Percentiles rank a stretch among this genome's conserved stretches.
phyloP scores from a whole-genome alignment of 1,284 basidiomycete genomes.

The Trichosporon ovoides region DNA sequence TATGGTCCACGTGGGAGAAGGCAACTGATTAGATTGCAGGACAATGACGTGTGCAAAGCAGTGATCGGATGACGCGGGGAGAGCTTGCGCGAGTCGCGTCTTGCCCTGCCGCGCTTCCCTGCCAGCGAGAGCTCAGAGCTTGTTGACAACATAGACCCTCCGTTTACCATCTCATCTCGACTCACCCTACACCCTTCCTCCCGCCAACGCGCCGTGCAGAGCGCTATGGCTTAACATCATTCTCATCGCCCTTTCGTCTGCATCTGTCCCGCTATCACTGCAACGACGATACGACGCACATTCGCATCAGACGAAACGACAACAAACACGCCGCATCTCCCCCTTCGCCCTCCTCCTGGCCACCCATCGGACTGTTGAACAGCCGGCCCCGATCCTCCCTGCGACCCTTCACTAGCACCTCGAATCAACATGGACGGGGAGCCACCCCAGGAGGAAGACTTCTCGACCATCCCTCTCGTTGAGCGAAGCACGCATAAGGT shows the following conservation, averaged over 20 bases:
- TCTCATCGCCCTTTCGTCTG: not conserved
- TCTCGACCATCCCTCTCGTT: slow-evolving; percentile 69
- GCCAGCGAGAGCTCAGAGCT: not conserved
- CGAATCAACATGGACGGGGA: slow-evolving; percentile 79
- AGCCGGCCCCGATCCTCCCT: not conserved
- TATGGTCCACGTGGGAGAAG: not conserved
- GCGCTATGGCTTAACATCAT: slow-evolving; percentile 1
- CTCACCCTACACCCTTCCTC: not conserved
- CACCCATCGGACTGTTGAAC: not conserved
- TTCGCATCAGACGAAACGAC: not conserved
- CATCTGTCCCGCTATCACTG: not conserved
- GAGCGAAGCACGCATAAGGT: slow-evolving; percentile 82
- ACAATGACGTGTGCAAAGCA: slow-evolving; percentile 2
- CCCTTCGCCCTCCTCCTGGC: not conserved
- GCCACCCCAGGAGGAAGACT: slow-evolving; percentile 89
- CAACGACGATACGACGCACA: not conserved
- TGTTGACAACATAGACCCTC: not conserved
- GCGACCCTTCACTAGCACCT: slow-evolving; percentile 47
- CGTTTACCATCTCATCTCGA: not conserved
- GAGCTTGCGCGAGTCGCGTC: not conserved
- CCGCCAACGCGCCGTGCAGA: not conserved
- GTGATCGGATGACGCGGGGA: slow-evolving; percentile 1
- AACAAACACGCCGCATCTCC: not conserved
- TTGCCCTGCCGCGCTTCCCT: slow-evolving; percentile 1
- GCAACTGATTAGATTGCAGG: not conserved